phyloP scores from a whole-genome alignment of 208 protist genomes.

The Acanthamoeba culbertsoni region DNA sequence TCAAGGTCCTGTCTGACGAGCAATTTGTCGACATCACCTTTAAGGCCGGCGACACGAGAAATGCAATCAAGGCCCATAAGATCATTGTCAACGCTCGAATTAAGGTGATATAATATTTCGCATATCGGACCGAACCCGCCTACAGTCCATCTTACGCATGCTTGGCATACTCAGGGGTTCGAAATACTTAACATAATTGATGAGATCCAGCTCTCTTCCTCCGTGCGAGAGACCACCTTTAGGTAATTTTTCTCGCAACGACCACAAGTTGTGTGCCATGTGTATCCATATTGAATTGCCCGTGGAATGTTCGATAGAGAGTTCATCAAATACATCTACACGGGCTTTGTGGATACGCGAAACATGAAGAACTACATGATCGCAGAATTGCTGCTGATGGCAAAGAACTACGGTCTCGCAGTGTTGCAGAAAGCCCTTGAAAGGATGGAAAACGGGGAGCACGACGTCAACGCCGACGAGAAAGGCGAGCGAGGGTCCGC shows the following conservation, averaged over 20 bases:
- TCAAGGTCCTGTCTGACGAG: neutral
- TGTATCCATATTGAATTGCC: neutral
- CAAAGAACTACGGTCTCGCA: conserved; percentile 25
- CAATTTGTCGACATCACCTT: conserved; percentile 22
- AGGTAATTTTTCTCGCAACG: neutral
- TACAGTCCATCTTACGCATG: neutral
- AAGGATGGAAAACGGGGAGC: neutral
- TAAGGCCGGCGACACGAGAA: conserved; percentile 24
- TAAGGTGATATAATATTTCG: neutral
- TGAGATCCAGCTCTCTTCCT: conserved; percentile 4
- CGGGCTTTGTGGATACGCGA: conserved; percentile 21
- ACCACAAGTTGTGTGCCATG: neutral
- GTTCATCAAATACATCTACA: conserved; percentile 50
- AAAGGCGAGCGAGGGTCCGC: neutral
- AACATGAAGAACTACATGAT: conserved; percentile 56
- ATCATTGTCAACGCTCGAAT: conserved; percentile 27
- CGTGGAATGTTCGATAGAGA: neutral
- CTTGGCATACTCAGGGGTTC: neutral
- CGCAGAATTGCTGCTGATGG: conserved; percentile 9
- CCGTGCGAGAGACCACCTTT: conserved; percentile 40
- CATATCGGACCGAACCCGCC: neutral
- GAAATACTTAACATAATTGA: conserved; percentile 35
- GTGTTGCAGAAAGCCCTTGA: neutral
- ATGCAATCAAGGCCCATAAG: conserved; percentile 39
- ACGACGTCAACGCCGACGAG: neutral